Percentiles rank a stretch among this genome's conserved stretches.
These are phyloP conservation scores for Phlebiopsis gigantea DNA, from an alignment of 768 basidiomycete genomes.

Conservation along the genomic window DNA sequence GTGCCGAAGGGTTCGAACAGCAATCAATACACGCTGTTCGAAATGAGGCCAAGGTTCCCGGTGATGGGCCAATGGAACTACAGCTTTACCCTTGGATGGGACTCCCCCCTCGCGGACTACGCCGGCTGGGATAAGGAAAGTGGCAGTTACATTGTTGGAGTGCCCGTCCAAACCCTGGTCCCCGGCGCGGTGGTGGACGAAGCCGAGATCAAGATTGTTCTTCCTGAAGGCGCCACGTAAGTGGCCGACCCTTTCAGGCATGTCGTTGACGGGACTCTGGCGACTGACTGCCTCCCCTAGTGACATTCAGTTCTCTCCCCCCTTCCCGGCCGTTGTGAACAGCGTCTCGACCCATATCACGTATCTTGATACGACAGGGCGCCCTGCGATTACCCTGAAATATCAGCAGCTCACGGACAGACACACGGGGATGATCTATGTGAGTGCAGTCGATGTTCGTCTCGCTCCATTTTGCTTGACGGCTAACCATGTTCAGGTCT, in stretches of 20 bases:
- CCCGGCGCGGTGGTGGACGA: conserved; percentile 78
- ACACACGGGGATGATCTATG: conserved; percentile 78
- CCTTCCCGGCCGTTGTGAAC: conserved; percentile 70
- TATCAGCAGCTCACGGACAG: conserved; percentile 75
- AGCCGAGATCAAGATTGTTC: conserved; percentile 70
- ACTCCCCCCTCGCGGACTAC: conserved; percentile 75
- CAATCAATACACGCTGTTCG: conserved; percentile 62
- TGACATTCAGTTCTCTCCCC: conserved; percentile 68
- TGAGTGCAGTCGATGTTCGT: conserved; percentile 37
- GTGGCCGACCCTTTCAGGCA: conserved; percentile 26
- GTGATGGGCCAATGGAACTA: conserved; percentile 98
- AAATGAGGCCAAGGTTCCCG: conserved; percentile 87
- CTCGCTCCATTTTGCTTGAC: conserved; percentile 4
- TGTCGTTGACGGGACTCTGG: neutral
- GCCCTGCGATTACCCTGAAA: conserved; percentile 68
- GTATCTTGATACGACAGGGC: conserved; percentile 89
- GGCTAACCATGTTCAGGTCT: conserved; percentile 49
- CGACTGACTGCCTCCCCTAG: conserved; percentile 34
- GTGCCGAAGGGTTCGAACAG: conserved; percentile 49
- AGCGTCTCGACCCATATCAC: conserved; percentile 65
- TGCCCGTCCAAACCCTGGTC: conserved; percentile 83
- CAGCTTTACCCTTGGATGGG: conserved; percentile 90
- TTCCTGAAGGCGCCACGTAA: conserved; percentile 96
- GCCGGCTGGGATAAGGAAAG: conserved; percentile 57
- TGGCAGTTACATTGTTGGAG: conserved; percentile 65